Evolutionary conservation across 2,329 filamentous ascomycete genomes (phyloP).

Genomic region (Clonostachys rhizophaga): DNA sequence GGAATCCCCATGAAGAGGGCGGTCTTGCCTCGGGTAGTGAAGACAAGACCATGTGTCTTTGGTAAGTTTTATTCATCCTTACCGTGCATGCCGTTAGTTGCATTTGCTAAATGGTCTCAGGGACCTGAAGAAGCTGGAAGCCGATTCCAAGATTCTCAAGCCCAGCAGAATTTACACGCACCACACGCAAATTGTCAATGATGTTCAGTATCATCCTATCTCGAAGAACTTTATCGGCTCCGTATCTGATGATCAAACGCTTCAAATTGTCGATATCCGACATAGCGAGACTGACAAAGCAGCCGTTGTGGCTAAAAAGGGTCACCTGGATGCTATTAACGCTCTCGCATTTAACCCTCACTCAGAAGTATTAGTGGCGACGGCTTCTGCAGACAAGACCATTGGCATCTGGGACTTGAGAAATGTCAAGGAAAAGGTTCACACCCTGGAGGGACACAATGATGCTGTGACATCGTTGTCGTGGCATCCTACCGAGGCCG

Average conservation of each 20-base stretch:
- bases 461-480: slow-evolving; percentile 88
- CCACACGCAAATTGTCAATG: slow-evolving; percentile 89
- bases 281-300: slow-evolving; percentile 60
- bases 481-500: slow-evolving; percentile 90
- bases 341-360: slow-evolving; percentile 92
- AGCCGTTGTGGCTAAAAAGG: slow-evolving; percentile 63
- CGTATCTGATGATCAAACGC: slow-evolving; percentile 90
- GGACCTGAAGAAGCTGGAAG: slow-evolving; percentile 75
- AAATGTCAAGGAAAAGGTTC: slow-evolving; percentile 84
- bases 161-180: slow-evolving; percentile 77
- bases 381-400: slow-evolving; percentile 91
- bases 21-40: slow-evolving; percentile 87
- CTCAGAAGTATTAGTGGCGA: slow-evolving; percentile 85
- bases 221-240: slow-evolving; percentile 83
- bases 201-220: slow-evolving; percentile 91
- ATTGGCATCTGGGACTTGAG: slow-evolving; percentile 94
- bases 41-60: slow-evolving; percentile 86
- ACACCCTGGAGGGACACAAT: slow-evolving; percentile 82
- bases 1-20: slow-evolving; percentile 82
- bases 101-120: slow-evolving; percentile 30
- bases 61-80: slow-evolving; percentile 46
- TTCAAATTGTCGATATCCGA: slow-evolving; percentile 89
- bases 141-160: slow-evolving; percentile 64
- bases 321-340: slow-evolving; percentile 91
- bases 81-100: too few species aligned